A percentile compares a stretch with the other conserved stretches of the same genome.
Evolutionary conservation across 139 green algal genomes (phyloP).

Genomic region (Micractinium sp.): DNA sequence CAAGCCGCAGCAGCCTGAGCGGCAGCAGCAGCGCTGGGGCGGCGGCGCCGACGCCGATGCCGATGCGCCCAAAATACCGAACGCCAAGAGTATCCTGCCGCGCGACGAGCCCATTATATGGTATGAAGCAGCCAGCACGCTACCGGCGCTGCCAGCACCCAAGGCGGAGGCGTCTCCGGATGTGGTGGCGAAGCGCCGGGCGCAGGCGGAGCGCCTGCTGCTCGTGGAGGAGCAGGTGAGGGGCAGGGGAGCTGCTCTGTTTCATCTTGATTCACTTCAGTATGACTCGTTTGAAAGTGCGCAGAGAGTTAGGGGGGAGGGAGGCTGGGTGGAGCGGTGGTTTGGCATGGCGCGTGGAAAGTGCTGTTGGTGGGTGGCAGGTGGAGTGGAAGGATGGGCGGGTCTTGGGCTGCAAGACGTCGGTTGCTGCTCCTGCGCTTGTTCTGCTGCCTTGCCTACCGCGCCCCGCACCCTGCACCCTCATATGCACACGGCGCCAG

Average conservation of each 20-base stretch:
- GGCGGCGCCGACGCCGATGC: not conserved
- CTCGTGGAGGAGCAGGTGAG: conserved; percentile 37
- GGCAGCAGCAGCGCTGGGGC: conserved; percentile 10
- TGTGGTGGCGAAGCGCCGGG: conserved; percentile 26
- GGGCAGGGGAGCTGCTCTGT: not conserved
- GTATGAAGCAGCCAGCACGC: conserved; percentile 61
- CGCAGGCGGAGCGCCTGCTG: conserved; percentile 47
- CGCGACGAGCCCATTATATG: conserved; percentile 69
- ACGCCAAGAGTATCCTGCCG: conserved; percentile 60
- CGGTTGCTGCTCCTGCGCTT: not conserved
- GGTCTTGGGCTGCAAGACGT: not conserved
- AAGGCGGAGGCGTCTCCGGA: conserved; percentile 38
- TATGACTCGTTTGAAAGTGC: too few species aligned
- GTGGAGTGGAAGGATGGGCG: not conserved
- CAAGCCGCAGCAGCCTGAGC: not conserved
- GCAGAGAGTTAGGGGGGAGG: too few species aligned
- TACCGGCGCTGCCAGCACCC: conserved; percentile 41
- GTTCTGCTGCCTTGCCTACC: not conserved
- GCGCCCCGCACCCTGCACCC: not conserved
- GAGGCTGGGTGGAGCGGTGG: too few species aligned
- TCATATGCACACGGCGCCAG: not conserved
- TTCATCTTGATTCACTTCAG: too few species aligned
- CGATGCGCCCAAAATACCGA: conserved; percentile 33
- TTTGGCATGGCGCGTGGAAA: too few species aligned
- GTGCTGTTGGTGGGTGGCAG: not conserved